A percentile compares a stretch with the other conserved stretches of the same genome.
Evolutionary conservation across 2,329 filamentous ascomycete genomes (phyloP).

Genomic region (Gliomastix tumulicola): DNA sequence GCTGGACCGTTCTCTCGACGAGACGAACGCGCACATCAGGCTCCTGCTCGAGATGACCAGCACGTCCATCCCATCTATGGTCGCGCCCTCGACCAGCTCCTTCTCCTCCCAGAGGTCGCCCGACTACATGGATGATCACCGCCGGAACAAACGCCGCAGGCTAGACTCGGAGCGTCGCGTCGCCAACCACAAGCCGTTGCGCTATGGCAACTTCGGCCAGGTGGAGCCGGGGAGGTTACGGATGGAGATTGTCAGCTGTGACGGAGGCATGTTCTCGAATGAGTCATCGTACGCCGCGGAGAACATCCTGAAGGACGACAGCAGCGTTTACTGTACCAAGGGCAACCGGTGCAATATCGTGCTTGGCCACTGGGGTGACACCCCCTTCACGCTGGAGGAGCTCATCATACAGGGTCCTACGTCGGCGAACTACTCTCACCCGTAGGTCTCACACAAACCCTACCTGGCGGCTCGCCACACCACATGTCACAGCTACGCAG

Average conservation of each 20-base stretch:
- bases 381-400: constrained; percentile 77
- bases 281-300: constrained; percentile 61
- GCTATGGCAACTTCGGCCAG: constrained; percentile 82
- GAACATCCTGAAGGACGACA: constrained; percentile 78
- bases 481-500: background rate
- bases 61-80: constrained; percentile 5
- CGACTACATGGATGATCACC: constrained; percentile 37
- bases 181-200: constrained; percentile 50
- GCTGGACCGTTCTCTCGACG: constrained; percentile 28
- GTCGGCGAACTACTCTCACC: constrained; percentile 68
- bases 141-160: constrained; percentile 62
- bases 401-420: constrained; percentile 82
- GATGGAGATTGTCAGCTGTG: constrained; percentile 86
- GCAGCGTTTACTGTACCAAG: constrained; percentile 84
- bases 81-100: constrained; percentile 14
- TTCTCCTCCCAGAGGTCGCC: constrained; percentile 24
- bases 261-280: constrained; percentile 67
- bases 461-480: too few relatives aligned
- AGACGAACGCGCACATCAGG: constrained; percentile 35
- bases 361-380: constrained; percentile 71
- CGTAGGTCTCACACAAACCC: constrained; percentile 55
- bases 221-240: constrained; percentile 73
- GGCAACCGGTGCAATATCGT: constrained; percentile 83
- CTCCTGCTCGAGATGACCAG: constrained; percentile 32
- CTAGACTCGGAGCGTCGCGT: constrained; percentile 55